Evolutionary conservation across 1,139 yeast species (phyloP).

Genomic region (Geotrichum histeridarum): DNA sequence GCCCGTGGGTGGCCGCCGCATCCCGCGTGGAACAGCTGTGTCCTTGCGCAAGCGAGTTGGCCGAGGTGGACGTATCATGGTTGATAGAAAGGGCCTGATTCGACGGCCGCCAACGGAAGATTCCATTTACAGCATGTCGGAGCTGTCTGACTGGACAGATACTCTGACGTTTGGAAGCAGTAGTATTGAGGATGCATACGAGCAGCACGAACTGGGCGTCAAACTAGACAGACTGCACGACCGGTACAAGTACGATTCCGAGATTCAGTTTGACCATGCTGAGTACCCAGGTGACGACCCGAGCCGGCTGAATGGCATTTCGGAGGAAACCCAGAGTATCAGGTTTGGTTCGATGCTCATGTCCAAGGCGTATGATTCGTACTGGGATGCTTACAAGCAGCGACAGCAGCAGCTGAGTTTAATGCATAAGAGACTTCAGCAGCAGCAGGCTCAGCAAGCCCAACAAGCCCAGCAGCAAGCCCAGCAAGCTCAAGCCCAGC

Average conservation of each 20-base stretch:
- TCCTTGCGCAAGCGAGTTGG: constrained; percentile 73
- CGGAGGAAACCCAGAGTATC: constrained; percentile 82
- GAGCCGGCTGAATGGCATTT: constrained; percentile 69
- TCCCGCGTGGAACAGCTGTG: constrained; percentile 35
- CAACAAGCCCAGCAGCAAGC: constrained; percentile 25
- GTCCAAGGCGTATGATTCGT: constrained; percentile 73
- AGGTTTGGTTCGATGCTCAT: constrained; percentile 88
- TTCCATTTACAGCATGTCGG: constrained; percentile 22
- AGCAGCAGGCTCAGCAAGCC: constrained; percentile 29
- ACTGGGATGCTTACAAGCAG: constrained; percentile 49
- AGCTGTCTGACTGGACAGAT: constrained; percentile 18
- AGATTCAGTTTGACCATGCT: constrained; percentile 46
- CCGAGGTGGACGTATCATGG: constrained; percentile 61
- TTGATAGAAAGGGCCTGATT: constrained; percentile 61
- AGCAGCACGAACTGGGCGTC: constrained; percentile 24
- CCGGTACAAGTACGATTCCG: constrained; percentile 73
- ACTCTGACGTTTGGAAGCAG: constrained; percentile 5
- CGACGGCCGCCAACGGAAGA: constrained; percentile 22
- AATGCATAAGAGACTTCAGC: constrained; percentile 35
- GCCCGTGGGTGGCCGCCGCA: constrained; percentile 24
- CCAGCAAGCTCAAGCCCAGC: constrained; percentile 16
- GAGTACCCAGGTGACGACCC: constrained; percentile 59
- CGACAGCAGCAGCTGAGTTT: constrained; percentile 43
- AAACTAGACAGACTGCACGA: constrained; percentile 53
- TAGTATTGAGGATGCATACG: not conserved